Evolutionary conservation across 768 basidiomycete species (phyloP), one percentile per base, ranked within the genome.

Genomic region (Termitomyces sp.): DNA sequence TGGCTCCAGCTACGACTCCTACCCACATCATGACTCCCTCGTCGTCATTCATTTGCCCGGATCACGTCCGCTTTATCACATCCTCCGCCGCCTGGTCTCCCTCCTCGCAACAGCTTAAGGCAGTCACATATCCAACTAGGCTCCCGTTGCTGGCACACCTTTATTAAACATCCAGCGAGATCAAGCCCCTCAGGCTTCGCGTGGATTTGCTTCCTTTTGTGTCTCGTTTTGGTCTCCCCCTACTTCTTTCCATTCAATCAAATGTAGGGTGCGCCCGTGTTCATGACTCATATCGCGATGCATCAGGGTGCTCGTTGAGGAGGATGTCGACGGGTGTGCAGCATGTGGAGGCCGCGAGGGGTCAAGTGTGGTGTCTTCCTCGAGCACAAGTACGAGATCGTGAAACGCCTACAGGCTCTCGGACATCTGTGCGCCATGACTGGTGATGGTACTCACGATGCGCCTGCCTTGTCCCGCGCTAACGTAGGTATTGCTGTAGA

Each of bases 401-500:
- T 98, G 79, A 97, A 96, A 80, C 92, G 95, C 66, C 87, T 98
- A 57, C 96, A 98, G 72, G 93, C 87, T 71, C 88, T 98, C 61
- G 96, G 95, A 51, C 95, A 97, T 75, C 77, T 97, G 61, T 93
- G 91, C 74, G 96, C 96, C 59, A 98, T 98, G 96, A 98, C 96
- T 72, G 96, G 96, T 83, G 96, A 98, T 69, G 96, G 96, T 84
- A 0, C 77, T 84, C n/a, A 98, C 73, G 95, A 98, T 64, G 96
- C 96, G 57, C 96, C 96, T n/a, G n/a, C n/a, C n/a, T n/a, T n/a
- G n/a, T n/a, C n/a, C 61, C 93, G 95, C 71, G 96, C 95, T 73
- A 98, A 98, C 74, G 96, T 98, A 70, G 96, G 96, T 89, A 98
- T 98, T 63, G 96, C 96, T 63, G 96, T 98, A 69, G 95, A 98